A percentile compares a stretch with the other conserved stretches of the same genome.
These are phyloP conservation scores for Aureobasidium sp. DNA, from an alignment of 2,329 filamentous ascomycete genomes.

Conservation along the genomic window DNA sequence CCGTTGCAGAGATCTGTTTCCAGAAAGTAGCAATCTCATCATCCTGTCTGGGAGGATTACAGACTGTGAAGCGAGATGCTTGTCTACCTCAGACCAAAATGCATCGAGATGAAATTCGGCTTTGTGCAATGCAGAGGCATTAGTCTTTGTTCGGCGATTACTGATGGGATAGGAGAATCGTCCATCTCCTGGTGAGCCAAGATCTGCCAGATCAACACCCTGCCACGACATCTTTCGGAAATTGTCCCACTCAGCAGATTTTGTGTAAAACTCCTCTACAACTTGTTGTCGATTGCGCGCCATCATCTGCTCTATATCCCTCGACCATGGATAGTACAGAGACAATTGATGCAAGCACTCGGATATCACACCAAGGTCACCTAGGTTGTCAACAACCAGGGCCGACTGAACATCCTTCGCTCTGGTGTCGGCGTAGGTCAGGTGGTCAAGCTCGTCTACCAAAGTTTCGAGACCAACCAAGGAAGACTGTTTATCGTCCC, in stretches of 20 bases:
- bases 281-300: background rate
- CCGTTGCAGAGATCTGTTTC: background rate
- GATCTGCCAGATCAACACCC: constrained; percentile 4
- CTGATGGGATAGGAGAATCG: constrained; percentile 44
- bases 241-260: background rate
- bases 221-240: constrained; percentile 18
- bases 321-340: constrained; percentile 17
- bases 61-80: constrained; percentile 1
- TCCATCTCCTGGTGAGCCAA: constrained; percentile 21
- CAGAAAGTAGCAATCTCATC: constrained; percentile 2
- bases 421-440: background rate
- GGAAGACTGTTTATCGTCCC: background rate
- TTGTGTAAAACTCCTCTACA: constrained; percentile 1
- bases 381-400: background rate
- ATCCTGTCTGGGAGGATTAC: background rate
- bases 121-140: constrained; percentile 36
- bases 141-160: constrained; percentile 42
- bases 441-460: background rate
- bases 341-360: constrained; percentile 13
- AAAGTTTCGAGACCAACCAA: background rate
- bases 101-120: constrained; percentile 45
- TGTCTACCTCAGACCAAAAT: constrained; percentile 36
- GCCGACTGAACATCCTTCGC: constrained; percentile 2
- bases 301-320: background rate
- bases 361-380: constrained; percentile 1